A percentile compares a stretch with the other conserved stretches of the same genome.
Conservation (phyloP, 1,284 basidiomycete species). For the Irpex sp. region DNA sequence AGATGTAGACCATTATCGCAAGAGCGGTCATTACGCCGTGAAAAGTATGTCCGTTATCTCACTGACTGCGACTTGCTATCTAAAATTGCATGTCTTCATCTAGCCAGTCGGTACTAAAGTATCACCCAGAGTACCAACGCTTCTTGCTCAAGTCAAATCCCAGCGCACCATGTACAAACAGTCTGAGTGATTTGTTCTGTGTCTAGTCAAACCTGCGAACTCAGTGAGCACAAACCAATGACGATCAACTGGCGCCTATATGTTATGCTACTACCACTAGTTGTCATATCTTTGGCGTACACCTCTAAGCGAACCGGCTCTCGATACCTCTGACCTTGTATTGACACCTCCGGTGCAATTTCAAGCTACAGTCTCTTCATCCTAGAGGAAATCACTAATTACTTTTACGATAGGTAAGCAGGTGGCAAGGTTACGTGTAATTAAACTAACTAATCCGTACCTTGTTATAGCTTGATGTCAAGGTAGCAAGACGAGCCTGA, state of each 20-base stretch:
- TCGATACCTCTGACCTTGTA: conserved; percentile 94
- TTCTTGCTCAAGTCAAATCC: conserved; percentile 99
- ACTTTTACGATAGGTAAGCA: too few relatives aligned
- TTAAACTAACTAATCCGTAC: too few relatives aligned
- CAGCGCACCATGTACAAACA: conserved; percentile 92
- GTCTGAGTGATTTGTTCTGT: conserved; percentile 84
- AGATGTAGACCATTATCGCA: conserved; percentile 1
- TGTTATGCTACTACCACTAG: conserved; percentile 46
- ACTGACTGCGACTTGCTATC: conserved; percentile 2
- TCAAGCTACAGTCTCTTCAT: conserved; percentile 94
- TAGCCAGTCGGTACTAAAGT: conserved; percentile 88
- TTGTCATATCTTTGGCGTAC: conserved; percentile 86
- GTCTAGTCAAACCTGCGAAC: conserved; percentile 97
- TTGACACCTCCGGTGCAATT: conserved; percentile 76
- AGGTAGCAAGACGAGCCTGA: too few relatives aligned
- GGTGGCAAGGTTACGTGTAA: too few relatives aligned
- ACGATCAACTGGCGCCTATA: not conserved
- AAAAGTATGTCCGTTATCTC: conserved; percentile 53
- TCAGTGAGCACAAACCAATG: conserved; percentile 52
- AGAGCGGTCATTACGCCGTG: conserved; percentile 29
- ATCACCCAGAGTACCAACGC: conserved; percentile 98
- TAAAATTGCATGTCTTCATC: conserved; percentile 16
- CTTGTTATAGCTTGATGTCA: too few relatives aligned
- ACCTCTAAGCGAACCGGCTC: conserved; percentile 89
- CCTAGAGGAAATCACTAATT: conserved; percentile 95